A percentile compares a stretch with the other conserved stretches of the same genome.
Evolutionary conservation across 2,329 filamentous ascomycete genomes (phyloP).

Genomic region (Emericellopsis cladophorae): DNA sequence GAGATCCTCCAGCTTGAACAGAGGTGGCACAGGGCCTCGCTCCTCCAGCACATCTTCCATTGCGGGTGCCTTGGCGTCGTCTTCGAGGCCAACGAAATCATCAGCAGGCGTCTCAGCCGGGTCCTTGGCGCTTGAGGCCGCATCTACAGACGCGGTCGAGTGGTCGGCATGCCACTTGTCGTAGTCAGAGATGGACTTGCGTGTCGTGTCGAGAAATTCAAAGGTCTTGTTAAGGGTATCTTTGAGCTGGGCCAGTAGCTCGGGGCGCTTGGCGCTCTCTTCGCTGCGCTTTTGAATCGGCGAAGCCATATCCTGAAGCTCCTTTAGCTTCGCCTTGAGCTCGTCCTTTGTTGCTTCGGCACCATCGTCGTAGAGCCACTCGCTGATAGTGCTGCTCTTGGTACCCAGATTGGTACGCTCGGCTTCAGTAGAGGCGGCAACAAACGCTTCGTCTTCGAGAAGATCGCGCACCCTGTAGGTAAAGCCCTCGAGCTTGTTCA

Average conservation of each 20-base stretch:
- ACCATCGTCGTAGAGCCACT: conserved; percentile 87
- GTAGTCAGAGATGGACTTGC: conserved; percentile 56
- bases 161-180: conserved; percentile 46
- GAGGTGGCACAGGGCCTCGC: conserved; percentile 43
- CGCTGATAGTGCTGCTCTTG: conserved; percentile 56
- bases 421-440: conserved; percentile 54
- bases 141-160: conserved; percentile 27
- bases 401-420: conserved; percentile 56
- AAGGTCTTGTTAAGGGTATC: conserved; percentile 59
- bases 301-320: conserved; percentile 62
- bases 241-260: conserved; percentile 53
- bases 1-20: conserved; percentile 65
- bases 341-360: conserved; percentile 61
- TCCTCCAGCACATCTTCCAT: conserved; percentile 31
- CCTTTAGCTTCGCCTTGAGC: conserved; percentile 64
- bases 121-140: conserved; percentile 23
- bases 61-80: conserved; percentile 28
- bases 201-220: conserved; percentile 57
- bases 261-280: conserved; percentile 60
- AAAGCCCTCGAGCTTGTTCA: conserved; percentile 88
- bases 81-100: conserved; percentile 67
- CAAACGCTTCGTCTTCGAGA: conserved; percentile 64
- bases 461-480: conserved; percentile 83
- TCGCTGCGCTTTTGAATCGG: conserved; percentile 66
- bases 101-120: conserved; percentile 34